Conservation (phyloP, 192 early-diverging fungal species). For the Umbelopsis sp. region DNA sequence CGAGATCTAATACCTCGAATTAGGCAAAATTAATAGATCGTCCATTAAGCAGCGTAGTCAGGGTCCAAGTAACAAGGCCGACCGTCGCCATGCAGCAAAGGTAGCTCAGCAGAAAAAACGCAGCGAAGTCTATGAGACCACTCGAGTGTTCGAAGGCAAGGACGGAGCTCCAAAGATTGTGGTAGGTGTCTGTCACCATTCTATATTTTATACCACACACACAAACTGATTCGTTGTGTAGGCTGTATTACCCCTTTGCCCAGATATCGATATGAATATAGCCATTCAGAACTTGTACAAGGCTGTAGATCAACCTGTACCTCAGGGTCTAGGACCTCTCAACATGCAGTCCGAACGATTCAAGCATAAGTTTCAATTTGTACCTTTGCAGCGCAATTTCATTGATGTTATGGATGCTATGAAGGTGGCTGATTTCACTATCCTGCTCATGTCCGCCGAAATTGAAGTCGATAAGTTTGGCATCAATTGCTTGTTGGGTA, state of each 20-base stretch:
- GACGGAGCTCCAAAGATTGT: conserved; percentile 88
- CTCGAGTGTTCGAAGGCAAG: conserved; percentile 84
- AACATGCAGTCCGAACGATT: conserved; percentile 72
- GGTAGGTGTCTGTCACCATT: conserved; percentile 25
- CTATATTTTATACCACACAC: too few species aligned
- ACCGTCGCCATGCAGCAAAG: conserved; percentile 82
- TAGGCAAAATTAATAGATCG: conserved; percentile 68
- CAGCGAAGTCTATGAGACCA: conserved; percentile 63
- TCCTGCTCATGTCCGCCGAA: conserved; percentile 85
- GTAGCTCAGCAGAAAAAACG: conserved; percentile 83
- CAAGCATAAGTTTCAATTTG: conserved; percentile 88
- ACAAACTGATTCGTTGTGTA: not conserved
- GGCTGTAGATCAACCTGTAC: conserved; percentile 36
- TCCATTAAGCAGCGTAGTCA: conserved; percentile 58
- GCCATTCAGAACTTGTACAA: conserved; percentile 57
- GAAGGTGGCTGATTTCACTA: conserved; percentile 89
- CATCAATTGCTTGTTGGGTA: conserved; percentile 75
- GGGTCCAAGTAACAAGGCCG: conserved; percentile 57
- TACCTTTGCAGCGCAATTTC: conserved; percentile 77
- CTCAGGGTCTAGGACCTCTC: not conserved
- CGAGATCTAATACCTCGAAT: not conserved
- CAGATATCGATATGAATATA: conserved; percentile 62
- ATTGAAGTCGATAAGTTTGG: conserved; percentile 96
- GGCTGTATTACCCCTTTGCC: conserved; percentile 88
- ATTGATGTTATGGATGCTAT: conserved; percentile 86